A percentile compares a stretch with the other conserved stretches of the same genome.
Conservation (phyloP, 495 filamentous ascomycete genomes). For the Jackrogersella multiformis region DNA sequence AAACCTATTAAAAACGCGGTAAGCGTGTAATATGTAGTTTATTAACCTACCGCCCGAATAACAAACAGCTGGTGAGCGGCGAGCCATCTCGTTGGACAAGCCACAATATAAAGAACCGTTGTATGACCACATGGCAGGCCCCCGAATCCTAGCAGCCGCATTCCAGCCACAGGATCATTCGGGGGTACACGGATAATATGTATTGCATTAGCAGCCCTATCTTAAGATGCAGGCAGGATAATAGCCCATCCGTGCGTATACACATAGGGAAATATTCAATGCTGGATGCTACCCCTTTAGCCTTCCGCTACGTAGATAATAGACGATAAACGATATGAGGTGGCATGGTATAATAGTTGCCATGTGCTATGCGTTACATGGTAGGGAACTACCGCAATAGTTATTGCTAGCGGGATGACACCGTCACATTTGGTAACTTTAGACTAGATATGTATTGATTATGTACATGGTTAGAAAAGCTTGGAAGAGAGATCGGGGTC, state of each 20-base stretch:
- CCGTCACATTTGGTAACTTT: conserved; percentile 41
- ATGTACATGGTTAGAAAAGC: conserved; percentile 18
- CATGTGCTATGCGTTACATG: conserved; percentile 44
- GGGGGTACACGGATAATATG: conserved; percentile 25
- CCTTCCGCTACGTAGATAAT: background rate
- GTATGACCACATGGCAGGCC: conserved; percentile 45
- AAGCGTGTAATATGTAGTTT: conserved; percentile 38
- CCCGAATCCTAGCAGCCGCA: conserved; percentile 35
- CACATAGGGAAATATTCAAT: conserved; percentile 12
- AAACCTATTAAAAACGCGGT: conserved; percentile 38
- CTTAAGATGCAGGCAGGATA: conserved; percentile 22
- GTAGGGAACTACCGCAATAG: conserved; percentile 41
- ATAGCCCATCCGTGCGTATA: background rate
- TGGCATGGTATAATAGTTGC: conserved; percentile 33
- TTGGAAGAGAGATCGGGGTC: conserved; percentile 5
- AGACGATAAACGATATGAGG: conserved; percentile 22
- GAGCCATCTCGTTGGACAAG: conserved; percentile 31
- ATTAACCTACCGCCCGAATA: conserved; percentile 33
- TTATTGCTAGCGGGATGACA: conserved; percentile 41
- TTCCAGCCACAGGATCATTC: conserved; percentile 34
- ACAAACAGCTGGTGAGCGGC: conserved; percentile 17
- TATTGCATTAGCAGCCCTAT: conserved; percentile 36
- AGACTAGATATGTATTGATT: conserved; percentile 35
- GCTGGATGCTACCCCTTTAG: conserved; percentile 25
- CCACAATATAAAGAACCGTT: conserved; percentile 45